Evolutionary conservation across 2,329 filamentous ascomycete species (phyloP).

Genomic region (Xylaria sp.): DNA sequence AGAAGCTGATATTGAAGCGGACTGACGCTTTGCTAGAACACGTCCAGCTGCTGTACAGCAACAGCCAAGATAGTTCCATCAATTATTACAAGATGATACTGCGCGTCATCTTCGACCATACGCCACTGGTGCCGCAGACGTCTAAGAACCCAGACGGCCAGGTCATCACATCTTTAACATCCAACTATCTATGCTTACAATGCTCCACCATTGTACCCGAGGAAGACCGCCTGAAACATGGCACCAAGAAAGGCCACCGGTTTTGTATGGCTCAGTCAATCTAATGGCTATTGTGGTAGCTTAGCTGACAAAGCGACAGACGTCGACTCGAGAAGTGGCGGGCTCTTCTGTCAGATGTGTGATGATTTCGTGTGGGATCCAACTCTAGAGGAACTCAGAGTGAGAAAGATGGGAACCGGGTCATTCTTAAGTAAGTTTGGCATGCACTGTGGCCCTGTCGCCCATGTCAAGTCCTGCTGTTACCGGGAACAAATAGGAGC

Average conservation of each 20-base stretch:
- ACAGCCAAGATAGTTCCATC: constrained; percentile 65
- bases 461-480: not conserved
- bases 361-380: constrained; percentile 84
- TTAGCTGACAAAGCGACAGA: constrained; percentile 49
- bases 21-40: constrained; percentile 61
- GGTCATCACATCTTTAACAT: constrained; percentile 63
- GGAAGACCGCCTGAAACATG: constrained; percentile 68
- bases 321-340: constrained; percentile 75
- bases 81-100: constrained; percentile 73
- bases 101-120: constrained; percentile 69
- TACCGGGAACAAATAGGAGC: not conserved
- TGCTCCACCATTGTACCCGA: constrained; percentile 70
- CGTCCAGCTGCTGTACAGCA: constrained; percentile 67
- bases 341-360: constrained; percentile 79
- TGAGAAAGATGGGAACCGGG: constrained; percentile 69
- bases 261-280: constrained; percentile 62
- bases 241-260: constrained; percentile 68
- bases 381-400: constrained; percentile 73
- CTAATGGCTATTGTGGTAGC: constrained; percentile 30
- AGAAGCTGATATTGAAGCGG: constrained; percentile 18
- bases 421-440: constrained; percentile 62
- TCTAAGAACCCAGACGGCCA: constrained; percentile 60
- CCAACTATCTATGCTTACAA: constrained; percentile 73
- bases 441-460: not conserved
- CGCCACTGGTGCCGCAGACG: constrained; percentile 66